Evolutionary conservation across 768 basidiomycete genomes (phyloP).

Genomic region (Rubroboletus satanas): DNA sequence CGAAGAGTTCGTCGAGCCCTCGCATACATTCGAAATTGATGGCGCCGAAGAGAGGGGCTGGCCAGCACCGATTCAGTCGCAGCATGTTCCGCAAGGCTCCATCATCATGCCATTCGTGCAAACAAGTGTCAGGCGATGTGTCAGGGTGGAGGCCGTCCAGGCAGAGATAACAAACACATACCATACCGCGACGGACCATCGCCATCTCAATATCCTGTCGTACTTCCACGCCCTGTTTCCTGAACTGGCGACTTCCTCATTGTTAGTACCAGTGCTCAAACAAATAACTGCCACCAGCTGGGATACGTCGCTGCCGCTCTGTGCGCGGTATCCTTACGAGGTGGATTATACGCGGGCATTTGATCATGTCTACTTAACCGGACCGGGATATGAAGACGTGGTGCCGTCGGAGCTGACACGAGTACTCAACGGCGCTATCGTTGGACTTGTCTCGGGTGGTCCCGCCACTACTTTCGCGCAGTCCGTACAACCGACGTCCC

Average conservation of each 20-base stretch:
- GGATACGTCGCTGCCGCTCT: conserved; percentile 67
- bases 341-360: conserved; percentile 56
- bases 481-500: neutral
- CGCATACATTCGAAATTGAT: conserved; percentile 24
- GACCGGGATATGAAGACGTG: conserved; percentile 78
- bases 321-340: conserved; percentile 67
- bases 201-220: conserved; percentile 65
- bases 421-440: conserved; percentile 77
- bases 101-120: neutral
- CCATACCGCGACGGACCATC: conserved; percentile 59
- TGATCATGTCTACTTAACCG: conserved; percentile 62
- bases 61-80: conserved; percentile 10
- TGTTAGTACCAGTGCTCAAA: conserved; percentile 16
- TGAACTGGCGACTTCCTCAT: conserved; percentile 23
- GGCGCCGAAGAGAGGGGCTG: conserved; percentile 22
- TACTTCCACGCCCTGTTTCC: conserved; percentile 64
- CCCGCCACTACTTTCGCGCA: neutral
- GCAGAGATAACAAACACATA: conserved; percentile 24
- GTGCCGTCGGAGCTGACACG: conserved; percentile 60
- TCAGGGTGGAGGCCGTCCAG: conserved; percentile 43
- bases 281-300: conserved; percentile 48
- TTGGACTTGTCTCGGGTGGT: conserved; percentile 56
- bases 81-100: conserved; percentile 3
- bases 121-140: neutral
- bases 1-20: conserved; percentile 61